These are phyloP conservation scores for Neurospora sp. DNA, from an alignment of 495 filamentous ascomycete species.

Conservation along the genomic window DNA sequence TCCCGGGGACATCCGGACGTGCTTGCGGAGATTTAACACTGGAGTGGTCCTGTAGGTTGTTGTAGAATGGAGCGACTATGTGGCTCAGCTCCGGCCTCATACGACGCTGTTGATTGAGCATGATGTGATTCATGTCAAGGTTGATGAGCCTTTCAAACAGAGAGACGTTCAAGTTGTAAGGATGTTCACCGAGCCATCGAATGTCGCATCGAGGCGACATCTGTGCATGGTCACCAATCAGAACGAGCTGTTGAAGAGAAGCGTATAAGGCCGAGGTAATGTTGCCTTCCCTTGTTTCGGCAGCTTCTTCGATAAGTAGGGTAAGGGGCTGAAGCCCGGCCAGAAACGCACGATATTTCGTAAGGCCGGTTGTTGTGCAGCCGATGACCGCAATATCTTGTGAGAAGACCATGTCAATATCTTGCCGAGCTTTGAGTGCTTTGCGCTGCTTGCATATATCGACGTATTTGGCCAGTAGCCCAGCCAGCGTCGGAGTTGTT, in stretches of 20 bases:
- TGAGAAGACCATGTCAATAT: constrained; percentile 18
- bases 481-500: constrained; percentile 12
- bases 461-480: constrained; percentile 17
- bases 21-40: constrained; percentile 40
- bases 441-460: constrained; percentile 24
- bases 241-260: constrained; percentile 42
- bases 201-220: constrained; percentile 38
- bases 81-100: constrained; percentile 61
- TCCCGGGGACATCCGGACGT: constrained; percentile 61
- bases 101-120: constrained; percentile 57
- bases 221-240: constrained; percentile 49
- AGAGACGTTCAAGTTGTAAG: constrained; percentile 43
- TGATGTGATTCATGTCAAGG: constrained; percentile 53
- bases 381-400: constrained; percentile 33
- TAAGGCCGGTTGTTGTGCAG: constrained; percentile 63
- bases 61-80: constrained; percentile 56
- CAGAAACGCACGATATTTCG: constrained; percentile 71
- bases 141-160: constrained; percentile 55
- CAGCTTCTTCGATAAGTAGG: constrained; percentile 49
- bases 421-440: constrained; percentile 19
- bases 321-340: constrained; percentile 55
- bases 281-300: constrained; percentile 46
- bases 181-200: constrained; percentile 62
- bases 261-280: constrained; percentile 45
- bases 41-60: constrained; percentile 56